Base-by-base conservation (phyloP, 148 eudicot genomes). In the Camellia sinensis region DNA sequence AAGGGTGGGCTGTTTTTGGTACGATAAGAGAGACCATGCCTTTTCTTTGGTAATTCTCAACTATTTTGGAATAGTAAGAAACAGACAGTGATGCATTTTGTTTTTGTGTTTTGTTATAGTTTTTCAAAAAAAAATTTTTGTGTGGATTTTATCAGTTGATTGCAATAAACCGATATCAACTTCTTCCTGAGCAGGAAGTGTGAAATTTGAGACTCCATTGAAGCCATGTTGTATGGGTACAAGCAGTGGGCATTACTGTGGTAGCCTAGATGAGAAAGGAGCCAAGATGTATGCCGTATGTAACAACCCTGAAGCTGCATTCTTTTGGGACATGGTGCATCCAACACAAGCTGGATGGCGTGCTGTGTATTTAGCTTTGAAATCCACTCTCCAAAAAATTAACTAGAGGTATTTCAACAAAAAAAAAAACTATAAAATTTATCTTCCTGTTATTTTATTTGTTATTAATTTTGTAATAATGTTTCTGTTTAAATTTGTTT, bases 301-400 rank as follows among this genome's bases (percentile, higher is more conserved):
- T 62, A 64, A 81, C 15, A 74, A 90, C 41, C 92, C 92, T 6
- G 73, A 85, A 14, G 62, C 83, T 13, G 79, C 82, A 17, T 90
- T 95, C 84, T 93, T 95, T 62, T 95, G 98, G 98, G 98, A 95
- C 85, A 45, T 65, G 8, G 86, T 80, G 10, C 98, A 95, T 80
- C 98, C 95, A 0, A 88, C 98, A 9, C 90, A 95, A 80, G 92
- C 94, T 0, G 98, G 98, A 13, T 95, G 98, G 98, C 80, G 43
- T n/a, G 90, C 91, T 0, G 87, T 95, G 6, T 86, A 73, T 71
- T 78, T 41, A 2, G 64, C 86, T 61, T 74, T 94, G 67, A 79
- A 87, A 70, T 41, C 90, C 0, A 82, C 80, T 52, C 91, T 94
- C 21, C 60, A 88, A 13, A 79, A 87, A 69, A 74, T 86, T 67